A percentile compares a stretch with the other conserved stretches of the same genome.
phyloP scores from a whole-genome alignment of 176 grass and related monocot species.

The Leersia perrieri region DNA sequence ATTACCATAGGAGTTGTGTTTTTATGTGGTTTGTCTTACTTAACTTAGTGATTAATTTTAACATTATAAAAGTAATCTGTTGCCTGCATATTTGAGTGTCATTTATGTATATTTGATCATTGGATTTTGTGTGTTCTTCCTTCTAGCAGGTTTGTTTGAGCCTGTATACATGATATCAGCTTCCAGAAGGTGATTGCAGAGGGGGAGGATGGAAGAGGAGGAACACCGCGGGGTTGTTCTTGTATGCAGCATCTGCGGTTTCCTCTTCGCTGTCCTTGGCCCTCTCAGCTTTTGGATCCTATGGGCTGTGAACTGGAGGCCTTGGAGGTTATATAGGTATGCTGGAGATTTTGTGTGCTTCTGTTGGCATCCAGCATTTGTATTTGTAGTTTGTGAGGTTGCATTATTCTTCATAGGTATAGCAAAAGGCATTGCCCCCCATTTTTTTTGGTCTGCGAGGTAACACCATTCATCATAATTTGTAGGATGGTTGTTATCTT shows the following conservation, averaged over 20 bases:
- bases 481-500: neutral
- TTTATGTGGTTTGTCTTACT: neutral
- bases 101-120: slow-evolving; percentile 2
- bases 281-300: slow-evolving; percentile 95
- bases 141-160: slow-evolving; percentile 31
- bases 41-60: neutral
- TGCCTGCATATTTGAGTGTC: slow-evolving; percentile 22
- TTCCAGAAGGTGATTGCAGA: slow-evolving; percentile 47
- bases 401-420: slow-evolving; percentile 9
- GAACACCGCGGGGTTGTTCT: slow-evolving; percentile 69
- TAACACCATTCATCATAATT: neutral
- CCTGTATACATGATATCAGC: slow-evolving; percentile 56
- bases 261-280: slow-evolving; percentile 79
- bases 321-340: slow-evolving; percentile 97
- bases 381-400: neutral
- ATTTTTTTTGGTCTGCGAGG: neutral
- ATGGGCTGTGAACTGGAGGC: slow-evolving; percentile 98
- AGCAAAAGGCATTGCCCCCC: neutral
- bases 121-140: neutral
- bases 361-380: slow-evolving; percentile 19
- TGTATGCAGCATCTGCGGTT: slow-evolving; percentile 78
- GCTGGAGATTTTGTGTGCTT: neutral
- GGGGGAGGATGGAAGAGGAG: slow-evolving; percentile 79
- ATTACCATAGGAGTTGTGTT: slow-evolving; percentile 16
- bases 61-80: neutral